phyloP scores from a whole-genome alignment of 371 early-diverging fungal species.

The Syncephalastrum sp. region DNA sequence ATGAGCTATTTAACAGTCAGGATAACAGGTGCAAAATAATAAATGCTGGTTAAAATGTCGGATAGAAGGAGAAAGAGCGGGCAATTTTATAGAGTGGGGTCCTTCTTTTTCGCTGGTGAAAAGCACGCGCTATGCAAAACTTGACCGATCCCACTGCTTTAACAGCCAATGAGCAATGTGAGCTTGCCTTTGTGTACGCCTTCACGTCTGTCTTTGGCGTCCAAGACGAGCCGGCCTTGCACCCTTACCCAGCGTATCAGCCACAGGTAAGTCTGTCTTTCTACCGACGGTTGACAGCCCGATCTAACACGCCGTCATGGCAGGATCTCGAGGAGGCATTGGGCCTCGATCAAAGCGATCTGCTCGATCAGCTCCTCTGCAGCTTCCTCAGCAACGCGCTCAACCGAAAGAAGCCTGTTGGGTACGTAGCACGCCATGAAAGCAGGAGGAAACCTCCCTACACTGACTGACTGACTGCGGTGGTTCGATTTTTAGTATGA shows the following conservation, averaged over 20 bases:
- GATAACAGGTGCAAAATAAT: no score
- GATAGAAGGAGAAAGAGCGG: no score
- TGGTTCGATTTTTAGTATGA: conserved; percentile 8
- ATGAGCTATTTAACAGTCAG: no score
- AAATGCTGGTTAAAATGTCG: no score
- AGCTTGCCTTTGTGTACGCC: conserved; percentile 43
- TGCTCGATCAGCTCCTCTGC: conserved; percentile 30
- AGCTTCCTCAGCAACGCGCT: conserved; percentile 35
- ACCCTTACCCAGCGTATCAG: conserved; percentile 24
- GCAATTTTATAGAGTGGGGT: no score
- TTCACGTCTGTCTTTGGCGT: conserved; percentile 27
- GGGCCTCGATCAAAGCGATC: conserved; percentile 14
- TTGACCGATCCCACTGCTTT: no score
- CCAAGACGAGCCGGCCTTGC: conserved; percentile 15
- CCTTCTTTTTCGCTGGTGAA: no score
- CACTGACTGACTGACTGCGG: neutral
- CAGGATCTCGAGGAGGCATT: conserved; percentile 34
- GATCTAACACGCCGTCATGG: neutral
- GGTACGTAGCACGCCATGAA: conserved; percentile 18
- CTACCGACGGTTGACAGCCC: neutral
- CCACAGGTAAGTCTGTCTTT: conserved; percentile 28
- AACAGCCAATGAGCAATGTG: conserved; percentile 22
- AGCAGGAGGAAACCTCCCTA: neutral
- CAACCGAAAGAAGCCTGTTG: conserved; percentile 38
- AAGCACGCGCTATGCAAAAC: no score